Percentiles rank a stretch among this genome's conserved stretches.
Evolutionary conservation across 2,329 filamentous ascomycete genomes (phyloP).

Genomic region (Aspergillus unguis): DNA sequence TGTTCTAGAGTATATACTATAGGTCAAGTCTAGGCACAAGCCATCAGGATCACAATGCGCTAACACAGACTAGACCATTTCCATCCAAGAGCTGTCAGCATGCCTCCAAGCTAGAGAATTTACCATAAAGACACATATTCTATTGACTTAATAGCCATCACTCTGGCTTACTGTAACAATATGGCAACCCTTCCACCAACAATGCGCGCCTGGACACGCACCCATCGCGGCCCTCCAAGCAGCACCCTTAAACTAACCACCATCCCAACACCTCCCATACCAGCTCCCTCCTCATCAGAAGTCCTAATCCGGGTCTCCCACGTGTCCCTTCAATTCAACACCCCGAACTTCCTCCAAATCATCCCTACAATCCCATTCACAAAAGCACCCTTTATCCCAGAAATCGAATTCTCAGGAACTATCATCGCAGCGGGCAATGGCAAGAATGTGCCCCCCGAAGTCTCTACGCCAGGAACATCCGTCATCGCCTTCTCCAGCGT

Average conservation of each 20-base stretch:
- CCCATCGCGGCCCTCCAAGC: background rate
- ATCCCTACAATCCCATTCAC: slow-evolving; percentile 15
- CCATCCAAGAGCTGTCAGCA: too few relatives aligned
- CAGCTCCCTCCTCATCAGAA: slow-evolving; percentile 12
- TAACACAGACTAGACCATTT: too few relatives aligned
- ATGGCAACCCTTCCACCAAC: background rate
- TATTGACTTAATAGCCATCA: too few relatives aligned
- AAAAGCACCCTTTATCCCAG: slow-evolving; percentile 12
- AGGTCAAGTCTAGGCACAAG: too few relatives aligned
- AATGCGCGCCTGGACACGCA: background rate
- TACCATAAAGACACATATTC: background rate
- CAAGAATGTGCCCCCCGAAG: slow-evolving; percentile 10
- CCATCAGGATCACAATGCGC: too few relatives aligned
- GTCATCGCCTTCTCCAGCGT: slow-evolving; percentile 16
- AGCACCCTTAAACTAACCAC: background rate
- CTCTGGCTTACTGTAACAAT: too few relatives aligned
- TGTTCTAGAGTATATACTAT: too few relatives aligned
- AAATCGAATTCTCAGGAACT: slow-evolving; percentile 19
- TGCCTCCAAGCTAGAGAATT: background rate
- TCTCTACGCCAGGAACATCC: slow-evolving; percentile 12
- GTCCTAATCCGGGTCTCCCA: slow-evolving; percentile 20
- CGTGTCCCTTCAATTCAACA: slow-evolving; percentile 16
- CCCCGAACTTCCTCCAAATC: slow-evolving; percentile 6
- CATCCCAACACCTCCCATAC: background rate
- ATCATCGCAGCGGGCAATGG: slow-evolving; percentile 16